These are phyloP conservation scores for Lagenaria siceraria DNA, from an alignment of 306 rosid genomes.

Conservation along the genomic window DNA sequence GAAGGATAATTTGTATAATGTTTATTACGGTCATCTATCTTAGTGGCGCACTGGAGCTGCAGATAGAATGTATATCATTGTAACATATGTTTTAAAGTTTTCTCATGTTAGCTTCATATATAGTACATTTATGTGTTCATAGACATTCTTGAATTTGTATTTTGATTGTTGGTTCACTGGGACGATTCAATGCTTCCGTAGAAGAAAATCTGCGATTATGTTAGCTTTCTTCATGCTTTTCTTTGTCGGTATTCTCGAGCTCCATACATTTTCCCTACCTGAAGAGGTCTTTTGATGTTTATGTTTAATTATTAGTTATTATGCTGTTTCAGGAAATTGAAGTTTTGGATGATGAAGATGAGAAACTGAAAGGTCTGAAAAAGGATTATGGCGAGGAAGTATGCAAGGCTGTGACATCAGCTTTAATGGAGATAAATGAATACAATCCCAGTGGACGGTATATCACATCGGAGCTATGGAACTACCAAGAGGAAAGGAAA, in stretches of 20 bases:
- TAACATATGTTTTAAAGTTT: neutral
- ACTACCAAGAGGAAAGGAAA: slow-evolving; percentile 25
- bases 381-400: slow-evolving; percentile 27
- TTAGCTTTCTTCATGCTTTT: neutral
- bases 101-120: neutral
- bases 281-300: neutral
- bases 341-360: slow-evolving; percentile 32
- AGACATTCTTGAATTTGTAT: neutral
- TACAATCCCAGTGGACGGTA: slow-evolving; percentile 59
- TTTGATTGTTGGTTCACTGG: neutral
- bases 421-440: slow-evolving; percentile 43
- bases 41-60: neutral
- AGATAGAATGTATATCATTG: neutral
- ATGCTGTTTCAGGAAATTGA: slow-evolving; percentile 18
- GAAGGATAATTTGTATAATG: neutral
- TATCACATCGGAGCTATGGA: slow-evolving; percentile 41
- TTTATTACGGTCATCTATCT: neutral
- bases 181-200: neutral
- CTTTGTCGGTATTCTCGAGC: neutral
- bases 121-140: neutral
- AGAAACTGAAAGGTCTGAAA: slow-evolving; percentile 27
- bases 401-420: slow-evolving; percentile 31
- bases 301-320: neutral
- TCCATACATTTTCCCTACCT: neutral
- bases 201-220: neutral